phyloP scores from a whole-genome alignment of 139 green algal species.

The Coelastrella sp. region DNA sequence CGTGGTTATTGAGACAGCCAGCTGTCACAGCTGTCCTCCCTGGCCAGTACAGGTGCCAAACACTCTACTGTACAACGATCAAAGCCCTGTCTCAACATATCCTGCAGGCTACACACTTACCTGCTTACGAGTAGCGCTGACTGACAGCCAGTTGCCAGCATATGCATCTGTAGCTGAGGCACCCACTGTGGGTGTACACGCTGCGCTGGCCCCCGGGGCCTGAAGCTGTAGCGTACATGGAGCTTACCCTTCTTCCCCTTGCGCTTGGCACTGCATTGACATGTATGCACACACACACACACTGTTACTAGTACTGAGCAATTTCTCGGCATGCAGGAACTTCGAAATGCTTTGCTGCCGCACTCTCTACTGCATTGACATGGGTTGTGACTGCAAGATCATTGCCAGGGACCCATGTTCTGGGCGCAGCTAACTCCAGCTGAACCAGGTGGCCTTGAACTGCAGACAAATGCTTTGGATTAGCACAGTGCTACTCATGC shows the following conservation, averaged over 20 bases:
- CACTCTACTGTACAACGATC: too few relatives aligned
- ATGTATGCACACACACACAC: not conserved
- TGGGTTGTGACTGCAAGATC: too few relatives aligned
- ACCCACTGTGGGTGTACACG: constrained; percentile 68
- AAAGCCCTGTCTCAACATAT: not conserved
- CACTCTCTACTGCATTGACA: too few relatives aligned
- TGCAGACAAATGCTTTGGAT: too few relatives aligned
- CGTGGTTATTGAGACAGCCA: too few relatives aligned
- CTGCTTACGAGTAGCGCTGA: constrained; percentile 74
- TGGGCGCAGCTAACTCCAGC: too few relatives aligned
- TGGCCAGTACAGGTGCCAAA: too few relatives aligned
- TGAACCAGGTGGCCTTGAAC: too few relatives aligned
- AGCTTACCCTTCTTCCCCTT: constrained; percentile 47
- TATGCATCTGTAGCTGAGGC: constrained; percentile 86
- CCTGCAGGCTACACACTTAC: constrained; percentile 63
- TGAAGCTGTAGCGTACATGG: not conserved
- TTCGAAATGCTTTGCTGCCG: too few relatives aligned
- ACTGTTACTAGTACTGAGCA: not conserved
- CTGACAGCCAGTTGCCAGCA: constrained; percentile 57
- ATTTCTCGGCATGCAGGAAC: not conserved
- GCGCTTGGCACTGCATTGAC: constrained; percentile 24
- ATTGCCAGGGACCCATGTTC: too few relatives aligned
- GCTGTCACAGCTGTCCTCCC: too few relatives aligned
- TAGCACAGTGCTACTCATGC: not conserved
- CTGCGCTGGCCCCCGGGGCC: not conserved